A percentile compares a stretch with the other conserved stretches of the same genome.
Conservation (phyloP, 2,329 filamentous ascomycete species). For the Neopestalotiopsis sp. region DNA sequence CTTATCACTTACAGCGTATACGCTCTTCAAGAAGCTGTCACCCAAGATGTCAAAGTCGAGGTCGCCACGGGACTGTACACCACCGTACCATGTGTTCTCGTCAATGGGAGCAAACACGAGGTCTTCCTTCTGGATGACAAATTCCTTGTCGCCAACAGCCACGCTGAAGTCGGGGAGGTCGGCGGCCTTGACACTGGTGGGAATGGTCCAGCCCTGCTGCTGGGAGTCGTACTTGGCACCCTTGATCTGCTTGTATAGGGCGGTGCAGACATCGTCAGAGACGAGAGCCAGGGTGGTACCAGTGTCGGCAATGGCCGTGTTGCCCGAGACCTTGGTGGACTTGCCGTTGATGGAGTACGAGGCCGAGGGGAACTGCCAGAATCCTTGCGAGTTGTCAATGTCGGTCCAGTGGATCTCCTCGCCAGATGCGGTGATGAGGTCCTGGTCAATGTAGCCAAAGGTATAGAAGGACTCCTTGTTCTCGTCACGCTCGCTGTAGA, state of each 20-base stretch:
- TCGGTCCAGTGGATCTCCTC: constrained; percentile 63
- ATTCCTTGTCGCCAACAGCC: constrained; percentile 65
- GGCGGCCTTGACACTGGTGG: constrained; percentile 52
- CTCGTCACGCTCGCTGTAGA: constrained; percentile 61
- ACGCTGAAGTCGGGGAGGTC: constrained; percentile 66
- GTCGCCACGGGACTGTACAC: constrained; percentile 66
- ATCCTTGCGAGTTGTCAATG: constrained; percentile 68
- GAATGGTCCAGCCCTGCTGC: constrained; percentile 70
- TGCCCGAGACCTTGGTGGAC: constrained; percentile 53
- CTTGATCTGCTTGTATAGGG: constrained; percentile 68
- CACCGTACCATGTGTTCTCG: constrained; percentile 61
- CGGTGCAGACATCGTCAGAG: constrained; percentile 63
- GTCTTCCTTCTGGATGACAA: constrained; percentile 67
- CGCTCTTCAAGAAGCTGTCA: constrained; percentile 66
- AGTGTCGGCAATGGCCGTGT: constrained; percentile 74
- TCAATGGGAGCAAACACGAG: constrained; percentile 62
- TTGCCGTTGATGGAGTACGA: constrained; percentile 63
- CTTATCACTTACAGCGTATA: constrained; percentile 60
- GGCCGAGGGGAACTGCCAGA: constrained; percentile 69
- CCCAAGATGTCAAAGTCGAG: constrained; percentile 68
- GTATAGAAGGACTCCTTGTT: constrained; percentile 68
- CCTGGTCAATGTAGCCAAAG: constrained; percentile 73
- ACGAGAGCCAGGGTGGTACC: constrained; percentile 72
- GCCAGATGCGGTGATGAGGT: constrained; percentile 58
- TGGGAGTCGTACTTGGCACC: constrained; percentile 60